phyloP scores from a whole-genome alignment of 768 basidiomycete species.

The Piloderma croceum region DNA sequence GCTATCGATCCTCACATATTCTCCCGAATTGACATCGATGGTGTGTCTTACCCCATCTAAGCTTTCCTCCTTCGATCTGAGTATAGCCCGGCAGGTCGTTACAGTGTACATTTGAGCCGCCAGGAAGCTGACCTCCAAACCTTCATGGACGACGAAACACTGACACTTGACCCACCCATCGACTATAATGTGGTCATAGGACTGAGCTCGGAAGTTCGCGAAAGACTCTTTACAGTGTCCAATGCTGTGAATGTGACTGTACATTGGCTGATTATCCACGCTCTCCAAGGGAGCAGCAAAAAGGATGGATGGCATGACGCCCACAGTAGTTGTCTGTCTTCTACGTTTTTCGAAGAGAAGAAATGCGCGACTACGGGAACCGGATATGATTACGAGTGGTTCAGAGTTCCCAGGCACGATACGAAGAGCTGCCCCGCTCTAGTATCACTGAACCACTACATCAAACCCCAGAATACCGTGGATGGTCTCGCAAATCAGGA shows the following conservation, averaged over 20 bases:
- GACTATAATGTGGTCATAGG: constrained; percentile 64
- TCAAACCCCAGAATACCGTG: too few relatives aligned
- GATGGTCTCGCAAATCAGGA: too few relatives aligned
- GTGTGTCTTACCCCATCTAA: too few relatives aligned
- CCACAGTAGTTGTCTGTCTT: constrained; percentile 61
- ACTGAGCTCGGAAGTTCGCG: constrained; percentile 70
- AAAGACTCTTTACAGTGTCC: constrained; percentile 52
- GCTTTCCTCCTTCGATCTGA: too few relatives aligned
- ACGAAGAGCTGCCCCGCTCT: too few relatives aligned
- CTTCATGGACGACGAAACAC: constrained; percentile 72
- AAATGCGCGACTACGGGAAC: not conserved
- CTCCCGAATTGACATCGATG: too few relatives aligned
- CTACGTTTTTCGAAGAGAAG: constrained; percentile 54
- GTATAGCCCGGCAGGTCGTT: too few relatives aligned
- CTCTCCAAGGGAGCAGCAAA: constrained; percentile 77
- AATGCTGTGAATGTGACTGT: constrained; percentile 3
- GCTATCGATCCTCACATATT: too few relatives aligned
- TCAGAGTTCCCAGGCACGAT: too few relatives aligned
- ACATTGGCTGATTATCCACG: constrained; percentile 1
- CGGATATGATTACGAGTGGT: not conserved
- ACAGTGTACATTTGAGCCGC: constrained; percentile 56
- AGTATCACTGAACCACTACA: too few relatives aligned
- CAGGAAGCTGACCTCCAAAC: constrained; percentile 71
- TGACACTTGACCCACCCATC: constrained; percentile 61
- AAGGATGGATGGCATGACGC: constrained; percentile 92